phyloP scores from a whole-genome alignment of 345 rosid genomes.

The Excoecaria cochinchinensis region DNA sequence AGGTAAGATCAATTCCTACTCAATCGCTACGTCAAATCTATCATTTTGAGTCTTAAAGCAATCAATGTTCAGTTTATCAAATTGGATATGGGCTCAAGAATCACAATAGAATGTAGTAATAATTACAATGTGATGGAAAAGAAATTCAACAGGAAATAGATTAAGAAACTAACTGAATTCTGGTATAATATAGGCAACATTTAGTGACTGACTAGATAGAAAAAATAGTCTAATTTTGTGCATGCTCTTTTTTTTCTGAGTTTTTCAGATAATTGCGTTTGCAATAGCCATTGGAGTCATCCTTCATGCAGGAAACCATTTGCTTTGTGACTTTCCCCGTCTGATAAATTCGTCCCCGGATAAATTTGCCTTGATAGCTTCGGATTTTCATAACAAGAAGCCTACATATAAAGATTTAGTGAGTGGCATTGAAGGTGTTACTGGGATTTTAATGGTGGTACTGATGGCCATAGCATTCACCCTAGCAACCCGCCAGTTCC shows the following conservation, averaged over 20 bases:
- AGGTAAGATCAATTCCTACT: conserved; percentile 44
- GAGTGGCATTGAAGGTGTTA: conserved; percentile 65
- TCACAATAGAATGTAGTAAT: too few species aligned
- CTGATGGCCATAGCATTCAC: conserved; percentile 60
- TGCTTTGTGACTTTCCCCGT: conserved; percentile 84
- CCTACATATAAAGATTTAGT: conserved; percentile 70
- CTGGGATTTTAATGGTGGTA: conserved; percentile 77
- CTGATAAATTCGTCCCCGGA: conserved; percentile 54
- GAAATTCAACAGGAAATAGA: too few species aligned
- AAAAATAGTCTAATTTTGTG: background rate
- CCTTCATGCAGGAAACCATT: conserved; percentile 72
- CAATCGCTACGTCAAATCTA: background rate
- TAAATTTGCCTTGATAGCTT: conserved; percentile 55
- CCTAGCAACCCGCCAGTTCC: conserved; percentile 65
- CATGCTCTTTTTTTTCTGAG: background rate
- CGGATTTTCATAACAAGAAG: conserved; percentile 46
- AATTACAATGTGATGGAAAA: too few species aligned
- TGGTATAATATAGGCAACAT: background rate
- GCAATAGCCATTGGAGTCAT: conserved; percentile 66
- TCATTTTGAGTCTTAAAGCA: too few species aligned
- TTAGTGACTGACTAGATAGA: too few species aligned
- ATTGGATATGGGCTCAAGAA: too few species aligned
- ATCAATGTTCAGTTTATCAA: too few species aligned
- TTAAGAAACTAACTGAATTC: background rate
- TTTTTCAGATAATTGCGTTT: conserved; percentile 64